Evolutionary conservation across 139 green algal genomes (phyloP).

Genomic region (Desmodesmus armatus): DNA sequence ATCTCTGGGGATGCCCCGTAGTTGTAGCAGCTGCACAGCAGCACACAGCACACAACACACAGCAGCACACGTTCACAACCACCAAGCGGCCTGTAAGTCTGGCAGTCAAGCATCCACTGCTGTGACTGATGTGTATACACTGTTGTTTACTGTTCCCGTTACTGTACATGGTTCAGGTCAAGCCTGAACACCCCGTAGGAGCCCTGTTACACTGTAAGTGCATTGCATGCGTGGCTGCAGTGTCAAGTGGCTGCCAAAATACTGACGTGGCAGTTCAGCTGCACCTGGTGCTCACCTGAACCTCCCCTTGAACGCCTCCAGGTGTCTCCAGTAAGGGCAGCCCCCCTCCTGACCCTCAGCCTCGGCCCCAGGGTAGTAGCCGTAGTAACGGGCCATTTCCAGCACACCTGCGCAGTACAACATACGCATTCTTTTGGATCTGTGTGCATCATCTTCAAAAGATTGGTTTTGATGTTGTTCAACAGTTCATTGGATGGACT

Average conservation of each 20-base stretch:
- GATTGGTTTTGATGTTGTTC: too few relatives aligned
- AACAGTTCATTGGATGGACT: too few relatives aligned
- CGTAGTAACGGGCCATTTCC: slow-evolving; percentile 21
- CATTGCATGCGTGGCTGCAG: neutral
- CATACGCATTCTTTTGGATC: too few relatives aligned
- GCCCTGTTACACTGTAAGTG: too few relatives aligned
- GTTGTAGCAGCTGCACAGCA: slow-evolving; percentile 18
- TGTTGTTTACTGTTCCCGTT: neutral
- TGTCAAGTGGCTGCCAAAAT: neutral
- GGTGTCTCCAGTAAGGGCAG: neutral
- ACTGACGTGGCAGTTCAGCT: neutral
- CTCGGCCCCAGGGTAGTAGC: slow-evolving; percentile 1
- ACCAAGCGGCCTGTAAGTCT: neutral
- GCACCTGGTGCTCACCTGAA: slow-evolving; percentile 1
- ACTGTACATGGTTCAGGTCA: neutral
- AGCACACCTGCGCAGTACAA: neutral
- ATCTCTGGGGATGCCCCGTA: slow-evolving; percentile 7
- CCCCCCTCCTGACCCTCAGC: neutral
- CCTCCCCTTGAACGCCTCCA: neutral
- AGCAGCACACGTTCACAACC: neutral
- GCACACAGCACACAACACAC: neutral
- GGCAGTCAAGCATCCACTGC: neutral
- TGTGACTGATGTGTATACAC: neutral
- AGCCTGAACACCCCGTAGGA: neutral
- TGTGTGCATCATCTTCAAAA: too few relatives aligned